Conservation (phyloP, 1,284 basidiomycete species). For the Meripilus lineatus region DNA sequence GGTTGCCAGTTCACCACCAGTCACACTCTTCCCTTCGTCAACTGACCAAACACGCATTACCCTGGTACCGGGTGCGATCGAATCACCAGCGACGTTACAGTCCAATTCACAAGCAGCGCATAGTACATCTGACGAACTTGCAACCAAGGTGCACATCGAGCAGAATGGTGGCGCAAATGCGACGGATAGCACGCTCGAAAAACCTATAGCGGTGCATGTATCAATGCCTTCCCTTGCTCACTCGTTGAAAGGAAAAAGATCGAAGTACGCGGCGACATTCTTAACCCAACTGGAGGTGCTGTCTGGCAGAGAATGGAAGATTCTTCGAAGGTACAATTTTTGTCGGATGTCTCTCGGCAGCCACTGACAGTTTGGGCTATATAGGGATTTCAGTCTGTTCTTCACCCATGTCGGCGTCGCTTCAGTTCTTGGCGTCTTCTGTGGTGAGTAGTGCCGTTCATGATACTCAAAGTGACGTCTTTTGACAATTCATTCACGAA, state of each 20-base stretch:
- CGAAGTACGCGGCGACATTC: constrained; percentile 65
- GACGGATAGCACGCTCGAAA: neutral
- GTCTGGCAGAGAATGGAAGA: constrained; percentile 78
- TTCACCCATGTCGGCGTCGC: constrained; percentile 71
- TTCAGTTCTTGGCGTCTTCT: constrained; percentile 74
- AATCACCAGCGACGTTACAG: neutral
- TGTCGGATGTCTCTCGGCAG: neutral
- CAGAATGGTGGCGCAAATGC: too few species aligned
- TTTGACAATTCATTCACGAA: neutral
- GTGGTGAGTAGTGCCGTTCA: constrained; percentile 40
- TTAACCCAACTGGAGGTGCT: constrained; percentile 83
- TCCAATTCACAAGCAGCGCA: neutral
- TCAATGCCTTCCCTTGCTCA: constrained; percentile 4
- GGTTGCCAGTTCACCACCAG: constrained; percentile 64
- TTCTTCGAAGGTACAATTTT: constrained; percentile 54
- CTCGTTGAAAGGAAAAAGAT: too few species aligned
- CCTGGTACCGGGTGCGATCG: neutral
- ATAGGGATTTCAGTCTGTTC: constrained; percentile 77
- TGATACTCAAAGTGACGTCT: neutral
- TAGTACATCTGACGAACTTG: neutral
- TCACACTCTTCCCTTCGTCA: constrained; percentile 33
- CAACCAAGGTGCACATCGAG: neutral
- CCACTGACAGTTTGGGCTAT: neutral
- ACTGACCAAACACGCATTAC: too few species aligned
- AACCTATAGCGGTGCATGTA: neutral